A percentile compares a stretch with the other conserved stretches of the same genome.
phyloP scores from a whole-genome alignment of 2,329 filamentous ascomycete species.

The Pezicula carpinea region DNA sequence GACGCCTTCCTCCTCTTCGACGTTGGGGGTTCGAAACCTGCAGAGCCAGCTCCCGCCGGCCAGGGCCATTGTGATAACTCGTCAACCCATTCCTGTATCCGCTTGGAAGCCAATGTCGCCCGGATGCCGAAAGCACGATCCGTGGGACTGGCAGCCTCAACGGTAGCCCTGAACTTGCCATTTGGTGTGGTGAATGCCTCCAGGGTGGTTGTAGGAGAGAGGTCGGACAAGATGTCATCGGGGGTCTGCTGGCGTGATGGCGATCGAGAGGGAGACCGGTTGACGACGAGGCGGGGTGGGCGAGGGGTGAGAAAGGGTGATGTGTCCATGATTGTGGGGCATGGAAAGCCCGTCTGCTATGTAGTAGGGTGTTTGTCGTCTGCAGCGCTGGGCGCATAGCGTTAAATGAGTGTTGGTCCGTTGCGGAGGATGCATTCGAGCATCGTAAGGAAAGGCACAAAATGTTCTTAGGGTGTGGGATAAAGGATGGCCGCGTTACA shows the following conservation, averaged over 20 bases:
- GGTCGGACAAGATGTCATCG: constrained; percentile 57
- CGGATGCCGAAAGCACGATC: constrained; percentile 70
- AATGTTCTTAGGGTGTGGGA: background rate
- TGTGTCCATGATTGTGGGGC: constrained; percentile 16
- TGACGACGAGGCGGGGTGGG: constrained; percentile 16
- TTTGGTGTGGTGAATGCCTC: constrained; percentile 53
- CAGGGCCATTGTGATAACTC: constrained; percentile 62
- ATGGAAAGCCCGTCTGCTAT: constrained; percentile 9
- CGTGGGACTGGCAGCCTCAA: constrained; percentile 56
- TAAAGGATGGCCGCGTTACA: background rate
- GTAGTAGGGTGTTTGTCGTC: constrained; percentile 11
- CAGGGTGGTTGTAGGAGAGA: constrained; percentile 57
- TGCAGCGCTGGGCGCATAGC: constrained; percentile 15
- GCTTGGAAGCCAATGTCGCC: constrained; percentile 65
- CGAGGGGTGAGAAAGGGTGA: constrained; percentile 15
- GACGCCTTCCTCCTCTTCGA: constrained; percentile 37
- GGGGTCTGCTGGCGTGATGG: constrained; percentile 21
- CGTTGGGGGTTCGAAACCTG: constrained; percentile 49
- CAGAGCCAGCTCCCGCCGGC: constrained; percentile 43
- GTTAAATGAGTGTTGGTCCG: constrained; percentile 7
- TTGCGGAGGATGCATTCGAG: constrained; percentile 4
- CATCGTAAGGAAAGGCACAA: constrained; percentile 9
- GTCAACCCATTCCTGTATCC: constrained; percentile 69
- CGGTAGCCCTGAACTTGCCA: constrained; percentile 50
- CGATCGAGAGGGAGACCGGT: constrained; percentile 16